These are phyloP conservation scores for Termitomyces sp. DNA, from an alignment of 768 basidiomycete genomes.

Conservation along the genomic window DNA sequence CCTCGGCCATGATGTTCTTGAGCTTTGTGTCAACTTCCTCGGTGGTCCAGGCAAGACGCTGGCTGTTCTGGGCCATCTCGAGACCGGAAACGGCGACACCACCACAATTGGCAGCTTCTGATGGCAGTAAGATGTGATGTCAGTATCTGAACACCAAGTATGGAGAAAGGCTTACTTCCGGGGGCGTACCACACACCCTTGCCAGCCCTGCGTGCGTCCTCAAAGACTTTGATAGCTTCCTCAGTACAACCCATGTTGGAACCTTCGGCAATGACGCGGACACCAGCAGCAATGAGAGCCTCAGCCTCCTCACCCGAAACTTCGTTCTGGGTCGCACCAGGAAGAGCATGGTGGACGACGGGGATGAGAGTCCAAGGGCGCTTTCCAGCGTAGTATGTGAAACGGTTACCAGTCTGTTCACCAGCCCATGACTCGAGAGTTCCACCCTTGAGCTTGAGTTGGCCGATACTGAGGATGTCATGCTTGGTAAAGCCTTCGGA, in stretches of 20 bases:
- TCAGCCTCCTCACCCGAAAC: constrained; percentile 67
- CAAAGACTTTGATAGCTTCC: constrained; percentile 72
- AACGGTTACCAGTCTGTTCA: constrained; percentile 30
- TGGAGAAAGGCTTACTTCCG: constrained; percentile 45
- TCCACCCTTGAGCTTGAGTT: constrained; percentile 55
- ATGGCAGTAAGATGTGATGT: constrained; percentile 3
- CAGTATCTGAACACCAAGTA: background rate
- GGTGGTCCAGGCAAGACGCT: constrained; percentile 58
- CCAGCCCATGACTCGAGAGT: constrained; percentile 35
- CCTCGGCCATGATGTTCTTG: constrained; percentile 66
- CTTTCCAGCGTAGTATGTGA: constrained; percentile 51
- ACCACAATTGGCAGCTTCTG: constrained; percentile 61
- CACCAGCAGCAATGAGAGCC: constrained; percentile 65
- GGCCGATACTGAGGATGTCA: constrained; percentile 47
- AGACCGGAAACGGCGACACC: constrained; percentile 78
- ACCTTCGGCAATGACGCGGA: constrained; percentile 70
- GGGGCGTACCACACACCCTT: constrained; percentile 68
- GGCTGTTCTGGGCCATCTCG: constrained; percentile 80
- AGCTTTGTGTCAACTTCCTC: constrained; percentile 67
- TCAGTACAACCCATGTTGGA: constrained; percentile 77
- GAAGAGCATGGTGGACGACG: constrained; percentile 65
- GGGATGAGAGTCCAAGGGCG: constrained; percentile 68
- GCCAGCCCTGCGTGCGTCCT: constrained; percentile 52
- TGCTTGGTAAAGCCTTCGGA: constrained; percentile 56
- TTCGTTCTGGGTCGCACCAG: constrained; percentile 72